Base-by-base conservation (phyloP, 2,329 filamentous ascomycete genomes). In the Salinomyces thailandicus region DNA sequence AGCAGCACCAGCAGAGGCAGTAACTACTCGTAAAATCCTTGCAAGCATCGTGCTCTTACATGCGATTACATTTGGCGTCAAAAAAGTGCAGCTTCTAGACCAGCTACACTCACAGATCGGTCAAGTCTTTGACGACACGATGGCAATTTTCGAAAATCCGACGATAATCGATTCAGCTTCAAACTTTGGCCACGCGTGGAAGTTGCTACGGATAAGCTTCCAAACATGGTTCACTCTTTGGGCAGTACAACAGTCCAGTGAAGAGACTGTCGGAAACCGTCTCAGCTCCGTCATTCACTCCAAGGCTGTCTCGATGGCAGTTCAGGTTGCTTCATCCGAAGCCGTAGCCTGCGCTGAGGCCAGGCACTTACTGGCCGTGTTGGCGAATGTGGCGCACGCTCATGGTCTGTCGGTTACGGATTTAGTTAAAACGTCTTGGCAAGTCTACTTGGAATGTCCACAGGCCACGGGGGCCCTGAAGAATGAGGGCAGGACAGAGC, bases 181-280 rank as follows among this genome's bases (percentile, higher is more conserved):
- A 8, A n/a, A 26, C 22, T 26, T 26, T 26, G 22, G 9, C 18
- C 35, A 41, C 11, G 15, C 46, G 8, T 53, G 51, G 51, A 36
- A 37, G 13, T 26, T 48, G 24, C 26, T 43, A 6, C 24, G 36
- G n/a, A 29, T 32, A 22, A 33, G 43, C 4, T 38, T 51, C 3
- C 32, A 45, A 9, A 33, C 47, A 18, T 52, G 46, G 45, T 47
- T 42, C 11, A 50, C 48, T 2, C 24, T 36, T 8, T 48, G 41
- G 42, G 36, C 36, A 18, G 34, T 33, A 12, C 17, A 28, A 22
- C 13, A 35, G 12, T 6, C 32, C 27, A 18, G 38, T 42, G 27
- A 32, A 14, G 11, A 7, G 14, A 30, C 27, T 14, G 15, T 26
- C 22, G 22, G n/a, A 8, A n/a, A 26, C 22, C 22, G 22, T 9